phyloP scores from a whole-genome alignment of 352 stramenopile genomes.

The Globisporangium solare region DNA sequence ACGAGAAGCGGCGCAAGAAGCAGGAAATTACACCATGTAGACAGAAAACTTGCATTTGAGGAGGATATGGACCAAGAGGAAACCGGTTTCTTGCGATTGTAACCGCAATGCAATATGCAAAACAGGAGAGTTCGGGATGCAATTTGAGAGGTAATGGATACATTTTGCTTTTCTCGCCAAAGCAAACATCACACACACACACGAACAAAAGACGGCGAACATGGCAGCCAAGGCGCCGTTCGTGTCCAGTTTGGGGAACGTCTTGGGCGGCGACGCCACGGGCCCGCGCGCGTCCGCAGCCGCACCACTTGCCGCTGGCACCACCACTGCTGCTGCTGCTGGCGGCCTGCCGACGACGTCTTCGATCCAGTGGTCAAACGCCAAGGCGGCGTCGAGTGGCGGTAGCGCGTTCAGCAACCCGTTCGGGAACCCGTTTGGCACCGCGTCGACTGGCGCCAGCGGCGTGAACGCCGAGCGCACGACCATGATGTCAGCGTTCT shows the following conservation, averaged over 20 bases:
- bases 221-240: slow-evolving; percentile 24
- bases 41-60: no score
- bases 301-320: not conserved
- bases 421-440: slow-evolving; percentile 10
- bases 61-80: no score
- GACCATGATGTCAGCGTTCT: slow-evolving; percentile 55
- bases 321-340: not conserved
- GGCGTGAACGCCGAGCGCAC: slow-evolving; percentile 14
- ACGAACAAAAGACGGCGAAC: not conserved
- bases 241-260: slow-evolving; percentile 38
- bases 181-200: not conserved
- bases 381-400: not conserved
- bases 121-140: not conserved
- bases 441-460: slow-evolving; percentile 3
- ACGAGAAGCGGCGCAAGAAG: not conserved
- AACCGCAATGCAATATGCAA: not conserved
- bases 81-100: no score
- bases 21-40: not conserved
- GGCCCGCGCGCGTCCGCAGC: slow-evolving; percentile 3
- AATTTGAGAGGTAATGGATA: not conserved
- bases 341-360: slow-evolving; percentile 1
- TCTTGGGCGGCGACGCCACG: slow-evolving; percentile 10
- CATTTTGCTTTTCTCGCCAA: not conserved
- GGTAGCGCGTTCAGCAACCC: slow-evolving; percentile 15
- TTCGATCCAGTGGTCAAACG: slow-evolving; percentile 14